Base-by-base conservation (phyloP, 768 basidiomycete species). In the Mycena olivaceomarginata region DNA sequence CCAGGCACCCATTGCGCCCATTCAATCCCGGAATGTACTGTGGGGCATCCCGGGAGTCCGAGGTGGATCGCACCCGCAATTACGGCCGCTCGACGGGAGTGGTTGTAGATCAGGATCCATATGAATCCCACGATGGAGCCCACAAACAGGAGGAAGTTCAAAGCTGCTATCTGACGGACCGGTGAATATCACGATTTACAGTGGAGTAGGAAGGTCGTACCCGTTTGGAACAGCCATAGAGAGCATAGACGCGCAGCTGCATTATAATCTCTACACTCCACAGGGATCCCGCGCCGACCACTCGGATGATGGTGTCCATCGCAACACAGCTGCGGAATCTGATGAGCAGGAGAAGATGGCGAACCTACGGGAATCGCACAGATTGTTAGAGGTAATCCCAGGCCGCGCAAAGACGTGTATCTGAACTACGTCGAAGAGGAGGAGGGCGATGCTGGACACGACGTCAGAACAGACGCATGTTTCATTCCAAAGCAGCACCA, bases 231-330 rank as follows among this genome's bases (percentile, higher is more conserved):
- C 86, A 86, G 45, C 82, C 80, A 70, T 82, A 91, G 13, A 91
- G 77, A 0, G 88, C 88, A 73, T 89, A 89, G 41, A 90, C 82
- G 15, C 89, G 85, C 31, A 90, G 74, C 80, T 89, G 89, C 87
- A 91, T 89, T 75, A 89, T 82, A 20, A 90, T 88, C 76, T 91
- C 89, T 13, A 90, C 85, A 41, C 87, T 85, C 90, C 90, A 90
- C 6, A 91, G 80, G 25, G 86, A 87, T 31, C 90, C 82, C 0
- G 87, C 89, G 3, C 90, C 89, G 6, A 86, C 85, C 9, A 90
- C 81, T 7, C 88, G 86, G 43, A 85, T 89, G 22, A 87, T 84
- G 9, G 88, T 85, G 76, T 89, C 89, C 82, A 88, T 87, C 2
- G 85, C 87, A n/a, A 90, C 82, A 68, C 89, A 90, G 48, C 90